Conservation (phyloP, 2,329 filamentous ascomycete species). For the Cordyceps pruinosa region DNA sequence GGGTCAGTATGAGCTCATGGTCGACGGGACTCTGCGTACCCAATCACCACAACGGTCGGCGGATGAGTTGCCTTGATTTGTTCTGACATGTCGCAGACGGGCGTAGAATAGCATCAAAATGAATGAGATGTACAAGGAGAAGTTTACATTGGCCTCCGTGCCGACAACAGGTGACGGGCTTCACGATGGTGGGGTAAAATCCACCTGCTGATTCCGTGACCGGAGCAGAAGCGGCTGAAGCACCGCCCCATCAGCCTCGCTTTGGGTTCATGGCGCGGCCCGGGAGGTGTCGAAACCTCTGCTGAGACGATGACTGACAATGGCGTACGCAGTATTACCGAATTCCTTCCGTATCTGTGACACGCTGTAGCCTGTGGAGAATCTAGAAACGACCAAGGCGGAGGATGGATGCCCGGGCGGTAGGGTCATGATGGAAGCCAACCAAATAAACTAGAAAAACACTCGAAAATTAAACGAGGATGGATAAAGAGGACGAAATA, state of each 20-base stretch:
- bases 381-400: too few relatives aligned
- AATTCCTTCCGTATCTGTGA: too few relatives aligned
- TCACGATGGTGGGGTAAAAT: background rate
- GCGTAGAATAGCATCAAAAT: background rate
- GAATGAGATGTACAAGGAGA: background rate
- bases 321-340: too few relatives aligned
- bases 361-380: too few relatives aligned
- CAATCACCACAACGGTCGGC: slow-evolving; percentile 13
- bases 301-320: too few relatives aligned
- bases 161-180: background rate
- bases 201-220: background rate
- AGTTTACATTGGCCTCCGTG: background rate
- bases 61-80: background rate
- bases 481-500: too few relatives aligned
- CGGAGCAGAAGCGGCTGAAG: background rate
- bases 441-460: too few relatives aligned
- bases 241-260: background rate
- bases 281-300: too few relatives aligned
- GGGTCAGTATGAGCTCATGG: background rate
- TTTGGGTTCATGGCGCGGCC: too few relatives aligned
- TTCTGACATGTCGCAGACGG: background rate
- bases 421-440: too few relatives aligned
- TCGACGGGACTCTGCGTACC: background rate
- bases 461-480: too few relatives aligned
- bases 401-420: too few relatives aligned